phyloP scores from a whole-genome alignment of 1,284 basidiomycete genomes.

The Cryptococcus amylolentus region DNA sequence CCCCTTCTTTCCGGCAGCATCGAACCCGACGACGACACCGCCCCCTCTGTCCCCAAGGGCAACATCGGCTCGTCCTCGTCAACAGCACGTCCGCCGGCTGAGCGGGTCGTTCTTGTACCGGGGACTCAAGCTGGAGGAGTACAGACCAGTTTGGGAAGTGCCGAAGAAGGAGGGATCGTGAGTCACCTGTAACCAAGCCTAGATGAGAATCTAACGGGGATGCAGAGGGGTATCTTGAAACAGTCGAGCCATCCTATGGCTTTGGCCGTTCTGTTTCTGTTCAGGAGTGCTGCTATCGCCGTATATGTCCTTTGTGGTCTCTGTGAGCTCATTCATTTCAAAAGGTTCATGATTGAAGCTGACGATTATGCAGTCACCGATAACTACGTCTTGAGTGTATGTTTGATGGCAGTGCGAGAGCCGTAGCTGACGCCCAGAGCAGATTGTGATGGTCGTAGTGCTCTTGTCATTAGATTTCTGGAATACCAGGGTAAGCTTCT shows the following conservation, averaged over 20 bases:
- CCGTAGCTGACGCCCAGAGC: conserved; percentile 11
- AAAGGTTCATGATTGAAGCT: not conserved
- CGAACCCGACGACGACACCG: conserved; percentile 46
- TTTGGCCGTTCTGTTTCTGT: conserved; percentile 78
- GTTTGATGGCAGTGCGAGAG: conserved; percentile 35
- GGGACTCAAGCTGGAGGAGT: conserved; percentile 28
- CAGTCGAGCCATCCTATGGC: conserved; percentile 79
- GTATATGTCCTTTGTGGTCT: conserved; percentile 82
- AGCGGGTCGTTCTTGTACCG: conserved; percentile 42
- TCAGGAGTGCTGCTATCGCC: conserved; percentile 75
- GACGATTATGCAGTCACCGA: conserved; percentile 57
- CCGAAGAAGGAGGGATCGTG: conserved; percentile 47
- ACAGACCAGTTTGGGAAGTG: conserved; percentile 15
- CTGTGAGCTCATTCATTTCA: conserved; percentile 27
- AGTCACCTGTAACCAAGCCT: conserved; percentile 12
- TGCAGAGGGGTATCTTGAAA: conserved; percentile 43
- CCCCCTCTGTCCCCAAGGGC: conserved; percentile 30
- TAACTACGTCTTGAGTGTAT: conserved; percentile 81
- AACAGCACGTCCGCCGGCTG: conserved; percentile 6
- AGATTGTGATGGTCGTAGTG: conserved; percentile 88
- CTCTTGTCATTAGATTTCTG: conserved; percentile 93
- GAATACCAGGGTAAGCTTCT: conserved; percentile 73
- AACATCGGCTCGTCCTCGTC: conserved; percentile 34
- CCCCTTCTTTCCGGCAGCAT: conserved; percentile 49
- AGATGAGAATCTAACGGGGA: not conserved